phyloP scores from a whole-genome alignment of 2,329 filamentous ascomycete genomes.

The Colletotrichum gigasporum region DNA sequence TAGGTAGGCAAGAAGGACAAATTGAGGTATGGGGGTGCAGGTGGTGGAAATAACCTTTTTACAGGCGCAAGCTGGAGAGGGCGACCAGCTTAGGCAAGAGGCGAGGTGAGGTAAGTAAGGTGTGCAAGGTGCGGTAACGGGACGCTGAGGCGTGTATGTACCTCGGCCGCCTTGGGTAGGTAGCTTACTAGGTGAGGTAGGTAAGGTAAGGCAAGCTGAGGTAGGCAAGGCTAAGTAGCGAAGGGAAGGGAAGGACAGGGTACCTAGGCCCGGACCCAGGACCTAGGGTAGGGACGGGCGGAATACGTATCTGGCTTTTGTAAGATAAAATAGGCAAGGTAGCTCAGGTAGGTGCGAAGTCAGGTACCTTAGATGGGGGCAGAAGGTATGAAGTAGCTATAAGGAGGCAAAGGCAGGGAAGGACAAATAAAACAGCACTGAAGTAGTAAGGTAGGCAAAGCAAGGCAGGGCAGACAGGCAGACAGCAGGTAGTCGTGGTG shows the following conservation, averaged over 20 bases:
- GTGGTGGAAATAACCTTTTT: constrained; percentile 48
- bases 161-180: neutral
- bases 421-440: neutral
- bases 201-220: neutral
- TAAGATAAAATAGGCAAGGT: neutral
- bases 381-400: neutral
- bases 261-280: no score
- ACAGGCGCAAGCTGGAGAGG: constrained; percentile 48
- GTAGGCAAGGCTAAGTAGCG: neutral
- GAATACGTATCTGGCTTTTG: no score
- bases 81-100: constrained; percentile 44
- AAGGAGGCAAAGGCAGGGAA: neutral
- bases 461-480: neutral
- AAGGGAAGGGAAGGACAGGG: neutral
- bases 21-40: constrained; percentile 30
- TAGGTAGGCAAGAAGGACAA: constrained; percentile 18
- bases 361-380: neutral
- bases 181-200: neutral
- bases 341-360: neutral
- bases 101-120: neutral
- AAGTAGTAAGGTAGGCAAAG: constrained; percentile 6
- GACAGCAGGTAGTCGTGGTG: constrained; percentile 2
- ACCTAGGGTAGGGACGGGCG: no score
- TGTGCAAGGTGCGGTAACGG: neutral
- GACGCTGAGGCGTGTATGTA: neutral